Evolutionary conservation across 2,329 filamentous ascomycete species (phyloP), one percentile per base, ranked within the genome.

Genomic region (Cladosporium sp.): DNA sequence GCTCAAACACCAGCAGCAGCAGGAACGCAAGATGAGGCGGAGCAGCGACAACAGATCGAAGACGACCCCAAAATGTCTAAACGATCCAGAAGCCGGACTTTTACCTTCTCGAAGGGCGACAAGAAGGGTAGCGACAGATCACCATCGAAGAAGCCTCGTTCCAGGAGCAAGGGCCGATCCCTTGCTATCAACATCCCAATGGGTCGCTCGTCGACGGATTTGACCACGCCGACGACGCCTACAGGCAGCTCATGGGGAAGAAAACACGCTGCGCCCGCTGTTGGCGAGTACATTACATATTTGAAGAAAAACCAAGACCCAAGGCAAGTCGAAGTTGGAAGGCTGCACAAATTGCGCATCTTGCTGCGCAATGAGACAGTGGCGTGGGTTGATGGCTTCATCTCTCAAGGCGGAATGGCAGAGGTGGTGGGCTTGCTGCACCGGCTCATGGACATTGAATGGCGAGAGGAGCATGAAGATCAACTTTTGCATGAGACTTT

Each of bases 401-500:
- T 97, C 60, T 79, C 83, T 36, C 84, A 91, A 56, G 90, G 89
- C 13, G 93, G 93, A 17, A 95, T 97, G 90, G 82, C 86, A 58
- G 89, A 96, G 68, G 88, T 97, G 56, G 86, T 96, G 30, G 83
- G 81, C 34, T 73, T 97, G 49, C 76, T 97, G 42, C 86, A 95
- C 68, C 83, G 92, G n/a, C 95, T 92, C 61, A 90, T 96, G 80
- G 86, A 86, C 45, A 85, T 99, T 29, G 93, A 97, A 68, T 99
- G 93, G 92, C 89, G 91, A 64, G 93, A 96, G 76, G 93, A 97
- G 62, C 92, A 97, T 63, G 93, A 97, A 70, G 93, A 97, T 65
- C 85, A 85, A 8, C 78, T 99, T 32, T 79, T 99, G 6, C 92
- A 97, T 64, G 93, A 99, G 70, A 86, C 89, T 24, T 77, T 99